These are phyloP conservation scores for Neurospora tetrasperma DNA, from an alignment of 495 filamentous ascomycete genomes.

Conservation along the genomic window DNA sequence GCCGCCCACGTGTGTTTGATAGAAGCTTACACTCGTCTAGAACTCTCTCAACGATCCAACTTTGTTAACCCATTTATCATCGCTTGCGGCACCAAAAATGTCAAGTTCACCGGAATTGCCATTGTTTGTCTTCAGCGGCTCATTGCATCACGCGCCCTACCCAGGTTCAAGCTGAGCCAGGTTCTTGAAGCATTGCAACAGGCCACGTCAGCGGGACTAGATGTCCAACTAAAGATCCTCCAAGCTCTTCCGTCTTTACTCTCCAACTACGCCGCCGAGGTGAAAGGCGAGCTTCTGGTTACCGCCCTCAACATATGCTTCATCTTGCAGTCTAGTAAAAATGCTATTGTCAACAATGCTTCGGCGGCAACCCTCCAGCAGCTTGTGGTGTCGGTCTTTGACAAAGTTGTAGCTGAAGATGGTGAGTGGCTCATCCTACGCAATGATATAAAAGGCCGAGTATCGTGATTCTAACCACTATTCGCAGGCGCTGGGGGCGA, in stretches of 20 bases:
- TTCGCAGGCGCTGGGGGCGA: conserved; percentile 35
- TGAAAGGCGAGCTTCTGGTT: conserved; percentile 71
- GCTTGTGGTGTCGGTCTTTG: conserved; percentile 82
- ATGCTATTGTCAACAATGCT: conserved; percentile 83
- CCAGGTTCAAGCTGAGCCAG: conserved; percentile 62
- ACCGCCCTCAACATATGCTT: conserved; percentile 83
- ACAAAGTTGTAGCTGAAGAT: conserved; percentile 79
- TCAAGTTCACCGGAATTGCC: conserved; percentile 77
- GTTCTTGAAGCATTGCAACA: conserved; percentile 81
- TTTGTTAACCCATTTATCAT: conserved; percentile 90
- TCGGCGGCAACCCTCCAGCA: conserved; percentile 92
- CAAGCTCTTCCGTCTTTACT: conserved; percentile 86
- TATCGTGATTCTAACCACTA: conserved; percentile 2
- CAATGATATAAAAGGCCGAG: too few species aligned
- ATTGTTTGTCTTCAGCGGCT: conserved; percentile 83
- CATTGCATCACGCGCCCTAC: conserved; percentile 66
- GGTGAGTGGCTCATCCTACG: conserved; percentile 33
- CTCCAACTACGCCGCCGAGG: conserved; percentile 77
- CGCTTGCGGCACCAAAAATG: conserved; percentile 80
- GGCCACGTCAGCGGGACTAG: conserved; percentile 61
- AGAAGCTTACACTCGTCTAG: conserved; percentile 34
- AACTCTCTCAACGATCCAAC: conserved; percentile 67
- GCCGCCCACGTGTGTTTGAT: neutral
- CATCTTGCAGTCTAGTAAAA: conserved; percentile 79
- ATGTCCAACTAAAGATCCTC: conserved; percentile 92